These are phyloP conservation scores for Curvularia hawaiiensis DNA, from an alignment of 2,329 filamentous ascomycete genomes.

Conservation along the genomic window DNA sequence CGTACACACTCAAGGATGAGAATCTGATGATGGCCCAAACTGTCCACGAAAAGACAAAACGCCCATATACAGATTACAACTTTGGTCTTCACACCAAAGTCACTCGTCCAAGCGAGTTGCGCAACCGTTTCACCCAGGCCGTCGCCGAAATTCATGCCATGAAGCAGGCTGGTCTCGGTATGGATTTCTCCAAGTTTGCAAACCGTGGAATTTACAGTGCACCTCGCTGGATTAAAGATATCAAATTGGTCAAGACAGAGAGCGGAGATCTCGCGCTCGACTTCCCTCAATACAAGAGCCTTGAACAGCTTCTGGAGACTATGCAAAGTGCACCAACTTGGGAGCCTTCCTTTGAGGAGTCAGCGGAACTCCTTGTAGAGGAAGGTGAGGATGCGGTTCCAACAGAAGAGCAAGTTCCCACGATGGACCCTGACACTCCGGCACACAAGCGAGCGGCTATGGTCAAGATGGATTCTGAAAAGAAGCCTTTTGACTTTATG, in stretches of 20 bases:
- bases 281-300: conserved; percentile 27
- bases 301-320: conserved; percentile 28
- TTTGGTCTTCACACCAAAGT: conserved; percentile 31
- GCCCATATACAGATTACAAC: conserved; percentile 36
- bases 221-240: conserved; percentile 37
- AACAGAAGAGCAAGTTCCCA: conserved; percentile 19
- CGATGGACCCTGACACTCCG: conserved; percentile 37
- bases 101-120: conserved; percentile 23
- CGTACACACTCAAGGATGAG: conserved; percentile 36
- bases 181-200: conserved; percentile 34
- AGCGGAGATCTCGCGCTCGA: conserved; percentile 29
- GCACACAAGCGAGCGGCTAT: conserved; percentile 33
- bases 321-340: conserved; percentile 31
- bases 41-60: conserved; percentile 41
- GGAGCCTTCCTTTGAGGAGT: conserved; percentile 16
- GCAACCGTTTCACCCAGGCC: conserved; percentile 58
- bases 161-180: conserved; percentile 32
- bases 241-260: conserved; percentile 30
- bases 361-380: conserved; percentile 28
- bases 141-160: conserved; percentile 62
- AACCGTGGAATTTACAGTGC: conserved; percentile 37
- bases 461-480: conserved; percentile 35
- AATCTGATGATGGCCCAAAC: conserved; percentile 38
- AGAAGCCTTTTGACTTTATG: conserved; percentile 46
- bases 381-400: conserved; percentile 24